Percentiles rank a stretch among this genome's conserved stretches.
These are phyloP conservation scores for Ligustrum vulgare DNA, from an alignment of 257 asterid species.

Conservation along the genomic window DNA sequence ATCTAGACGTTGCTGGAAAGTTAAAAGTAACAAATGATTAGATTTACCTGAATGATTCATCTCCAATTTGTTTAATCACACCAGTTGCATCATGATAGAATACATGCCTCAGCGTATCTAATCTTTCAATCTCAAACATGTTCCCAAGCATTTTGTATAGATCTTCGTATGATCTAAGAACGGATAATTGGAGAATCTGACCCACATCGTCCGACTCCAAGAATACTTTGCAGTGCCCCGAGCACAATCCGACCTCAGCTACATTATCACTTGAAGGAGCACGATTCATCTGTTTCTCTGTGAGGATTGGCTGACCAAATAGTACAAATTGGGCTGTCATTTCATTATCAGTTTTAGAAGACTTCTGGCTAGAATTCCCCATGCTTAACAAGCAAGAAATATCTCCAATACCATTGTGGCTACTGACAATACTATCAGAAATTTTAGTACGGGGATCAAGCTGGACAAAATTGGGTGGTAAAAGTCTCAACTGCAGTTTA, in stretches of 20 bases:
- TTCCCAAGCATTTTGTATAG: constrained; percentile 57
- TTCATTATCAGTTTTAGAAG: constrained; percentile 34
- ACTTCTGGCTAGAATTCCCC: constrained; percentile 51
- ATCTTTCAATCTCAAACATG: constrained; percentile 72
- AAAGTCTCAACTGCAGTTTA: constrained; percentile 67
- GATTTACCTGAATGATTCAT: constrained; percentile 71
- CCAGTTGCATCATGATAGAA: constrained; percentile 63
- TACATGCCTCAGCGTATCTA: constrained; percentile 56
- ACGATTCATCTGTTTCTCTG: constrained; percentile 67
- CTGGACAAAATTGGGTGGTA: constrained; percentile 51
- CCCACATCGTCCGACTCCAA: constrained; percentile 86
- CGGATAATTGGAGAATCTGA: constrained; percentile 69
- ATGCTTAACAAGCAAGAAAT: constrained; percentile 75
- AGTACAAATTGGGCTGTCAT: constrained; percentile 69
- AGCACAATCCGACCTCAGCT: constrained; percentile 52
- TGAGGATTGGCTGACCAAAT: constrained; percentile 94
- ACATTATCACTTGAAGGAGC: too few species aligned
- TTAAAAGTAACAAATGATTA: neutral
- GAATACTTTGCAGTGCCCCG: constrained; percentile 89
- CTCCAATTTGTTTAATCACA: constrained; percentile 65
- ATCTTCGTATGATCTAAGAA: constrained; percentile 78
- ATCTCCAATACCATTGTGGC: constrained; percentile 41
- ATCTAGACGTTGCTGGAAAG: neutral
- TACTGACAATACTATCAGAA: constrained; percentile 33
- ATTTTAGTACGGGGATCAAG: constrained; percentile 46